These are phyloP conservation scores for Yamadazyma membranifaciens DNA, from an alignment of 1,139 yeast genomes.

Conservation along the genomic window DNA sequence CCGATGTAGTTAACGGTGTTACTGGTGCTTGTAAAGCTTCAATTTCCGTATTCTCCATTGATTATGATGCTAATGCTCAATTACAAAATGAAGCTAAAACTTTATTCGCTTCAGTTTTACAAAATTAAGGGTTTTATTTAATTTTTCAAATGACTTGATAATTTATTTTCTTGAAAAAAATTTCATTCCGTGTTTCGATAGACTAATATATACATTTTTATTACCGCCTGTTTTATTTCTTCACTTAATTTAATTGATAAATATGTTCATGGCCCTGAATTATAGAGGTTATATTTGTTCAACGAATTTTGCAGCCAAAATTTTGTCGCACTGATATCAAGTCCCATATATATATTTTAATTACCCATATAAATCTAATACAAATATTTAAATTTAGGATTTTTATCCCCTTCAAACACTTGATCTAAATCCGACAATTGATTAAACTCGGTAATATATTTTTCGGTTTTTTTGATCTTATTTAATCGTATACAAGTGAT, in stretches of 20 bases:
- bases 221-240: background rate
- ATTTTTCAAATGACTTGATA: background rate
- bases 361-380: slow-evolving; percentile 16
- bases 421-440: slow-evolving; percentile 46
- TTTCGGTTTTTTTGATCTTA: slow-evolving; percentile 35
- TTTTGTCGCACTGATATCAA: background rate
- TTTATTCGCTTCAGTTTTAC: slow-evolving; percentile 6
- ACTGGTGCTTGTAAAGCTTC: slow-evolving; percentile 28
- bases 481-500: slow-evolving; percentile 39
- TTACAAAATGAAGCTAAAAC: slow-evolving; percentile 9
- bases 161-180: background rate
- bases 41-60: slow-evolving; percentile 39
- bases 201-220: background rate
- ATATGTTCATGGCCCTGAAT: no score
- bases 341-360: background rate
- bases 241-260: no score
- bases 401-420: slow-evolving; percentile 59
- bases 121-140: background rate
- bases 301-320: slow-evolving; percentile 1
- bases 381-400: slow-evolving; percentile 54
- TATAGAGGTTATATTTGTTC: background rate
- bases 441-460: slow-evolving; percentile 43
- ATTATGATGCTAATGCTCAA: slow-evolving; percentile 37
- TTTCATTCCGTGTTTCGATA: slow-evolving; percentile 2
- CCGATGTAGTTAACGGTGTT: slow-evolving; percentile 20